A percentile compares a stretch with the other conserved stretches of the same genome.
Conservation (phyloP, 2,329 filamentous ascomycete species). For the Immersiporthe knoxdaviesiana region DNA sequence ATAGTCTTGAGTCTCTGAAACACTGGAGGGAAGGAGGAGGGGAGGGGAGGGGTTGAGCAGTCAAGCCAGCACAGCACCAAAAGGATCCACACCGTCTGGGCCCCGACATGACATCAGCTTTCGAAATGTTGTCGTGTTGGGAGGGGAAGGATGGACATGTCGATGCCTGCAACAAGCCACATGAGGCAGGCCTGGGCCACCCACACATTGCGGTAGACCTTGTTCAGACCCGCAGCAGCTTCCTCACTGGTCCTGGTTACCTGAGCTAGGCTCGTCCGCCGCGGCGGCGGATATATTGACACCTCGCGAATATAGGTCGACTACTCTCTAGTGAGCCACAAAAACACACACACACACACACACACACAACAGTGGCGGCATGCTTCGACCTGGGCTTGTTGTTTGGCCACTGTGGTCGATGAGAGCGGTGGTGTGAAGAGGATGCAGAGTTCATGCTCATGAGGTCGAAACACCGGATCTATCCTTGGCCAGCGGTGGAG, state of each 20-base stretch:
- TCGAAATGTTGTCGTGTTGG: background rate
- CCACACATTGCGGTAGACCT: conserved; percentile 1
- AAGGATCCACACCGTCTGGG: conserved; percentile 9
- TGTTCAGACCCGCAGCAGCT: background rate
- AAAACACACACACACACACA: no score
- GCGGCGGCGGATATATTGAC: background rate
- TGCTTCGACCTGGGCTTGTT: background rate
- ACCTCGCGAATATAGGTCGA: no score
- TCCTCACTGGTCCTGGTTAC: background rate
- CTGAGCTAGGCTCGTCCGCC: background rate
- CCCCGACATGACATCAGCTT: conserved; percentile 24
- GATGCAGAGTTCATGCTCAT: no score
- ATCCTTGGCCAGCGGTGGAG: no score
- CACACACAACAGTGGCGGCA: no score
- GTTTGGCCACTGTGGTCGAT: background rate
- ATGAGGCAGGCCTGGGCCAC: conserved; percentile 7
- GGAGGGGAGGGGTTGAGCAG: background rate
- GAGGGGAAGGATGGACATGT: background rate
- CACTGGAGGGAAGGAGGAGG: background rate
- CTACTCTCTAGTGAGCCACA: background rate
- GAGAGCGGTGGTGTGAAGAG: background rate
- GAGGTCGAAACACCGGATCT: no score
- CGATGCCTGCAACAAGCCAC: conserved; percentile 19
- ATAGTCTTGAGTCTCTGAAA: background rate
- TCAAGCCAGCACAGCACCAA: conserved; percentile 17